Base-by-base conservation (phyloP, 345 rosid species). In the Euphorbia pulcherrima region DNA sequence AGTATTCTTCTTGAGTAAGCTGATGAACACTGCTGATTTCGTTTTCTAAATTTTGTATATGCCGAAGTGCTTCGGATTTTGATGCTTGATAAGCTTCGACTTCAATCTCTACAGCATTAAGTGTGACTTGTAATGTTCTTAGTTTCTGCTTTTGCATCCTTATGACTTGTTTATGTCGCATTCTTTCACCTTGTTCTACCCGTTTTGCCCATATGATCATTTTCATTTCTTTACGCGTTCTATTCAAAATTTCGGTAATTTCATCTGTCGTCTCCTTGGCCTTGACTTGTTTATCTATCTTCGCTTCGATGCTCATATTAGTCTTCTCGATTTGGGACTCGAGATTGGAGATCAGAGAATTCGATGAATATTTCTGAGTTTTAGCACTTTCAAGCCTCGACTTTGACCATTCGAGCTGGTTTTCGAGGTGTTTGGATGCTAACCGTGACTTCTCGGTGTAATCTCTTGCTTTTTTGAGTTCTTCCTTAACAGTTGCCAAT, bases 371-470 rank as follows among this genome's bases (percentile, higher is more conserved):
- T 50, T 41, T 7, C 29, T 67, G 76, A 60, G 75, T 75, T 27
- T 66, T 72, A 26, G 80, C 78, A 39, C 40, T 69, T 18, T 65
- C 70, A 6, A 83, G 79, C 1, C 28, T 77, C 2, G 82, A 68
- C 68, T 83, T 77, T 2, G 73, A 74, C 59, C 67, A 78, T 69
- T 78, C 87, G 23, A 87, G 88, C 72, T 83, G 79, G 47, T 83
- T 77, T 24, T 75, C 77, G 4, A 84, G 71, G 20, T 87, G 87
- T 66, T 55, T 75, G 65, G 87, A 86, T 39, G 83, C 86, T 16
- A 83, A 37, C 85, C 81, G 83, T 23, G 87, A 83, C 50, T 79
- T 78, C 40, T 65, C 80, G 0, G 82, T 73, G 0, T n/a, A n/a
- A 12, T 84, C 88, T 65, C 57, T 86, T 8, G 85, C 82, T 68